Conservation (phyloP, 805 yeast genomes). For the Sugiyamaella smithiae region DNA sequence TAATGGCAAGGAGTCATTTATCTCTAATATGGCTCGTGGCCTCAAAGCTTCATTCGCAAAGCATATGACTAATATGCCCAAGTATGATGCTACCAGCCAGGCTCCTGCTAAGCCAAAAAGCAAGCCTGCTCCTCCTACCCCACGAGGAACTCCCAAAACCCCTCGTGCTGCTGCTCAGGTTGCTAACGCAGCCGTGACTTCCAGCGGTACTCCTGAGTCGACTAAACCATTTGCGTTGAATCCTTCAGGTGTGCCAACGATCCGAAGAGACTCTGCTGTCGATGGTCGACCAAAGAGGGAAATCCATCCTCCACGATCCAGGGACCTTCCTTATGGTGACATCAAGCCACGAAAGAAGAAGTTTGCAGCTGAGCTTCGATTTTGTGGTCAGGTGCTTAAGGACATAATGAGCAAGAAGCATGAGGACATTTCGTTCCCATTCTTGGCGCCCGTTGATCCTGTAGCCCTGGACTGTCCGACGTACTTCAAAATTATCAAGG, state of each 20-base stretch:
- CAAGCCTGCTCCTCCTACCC: conserved; percentile 23
- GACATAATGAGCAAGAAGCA: conserved; percentile 83
- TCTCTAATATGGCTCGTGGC: conserved; percentile 88
- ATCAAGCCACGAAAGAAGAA: conserved; percentile 89
- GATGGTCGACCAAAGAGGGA: conserved; percentile 86
- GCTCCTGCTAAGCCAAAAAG: conserved; percentile 22
- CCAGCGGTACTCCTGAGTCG: conserved; percentile 24
- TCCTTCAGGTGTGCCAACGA: conserved; percentile 53
- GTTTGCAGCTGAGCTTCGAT: conserved; percentile 82
- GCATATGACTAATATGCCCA: conserved; percentile 89
- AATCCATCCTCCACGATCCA: conserved; percentile 94
- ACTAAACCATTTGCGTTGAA: conserved; percentile 32
- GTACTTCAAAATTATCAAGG: conserved; percentile 78
- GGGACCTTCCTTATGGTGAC: conserved; percentile 83
- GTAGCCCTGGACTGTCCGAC: conserved; percentile 91
- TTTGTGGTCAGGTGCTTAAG: conserved; percentile 75
- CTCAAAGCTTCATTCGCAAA: conserved; percentile 90
- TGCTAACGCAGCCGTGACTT: conserved; percentile 29
- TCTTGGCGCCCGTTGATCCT: conserved; percentile 91
- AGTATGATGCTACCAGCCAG: conserved; percentile 39
- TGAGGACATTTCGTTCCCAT: conserved; percentile 83
- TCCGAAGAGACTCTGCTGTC: conserved; percentile 68
- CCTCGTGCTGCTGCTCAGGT: conserved; percentile 31
- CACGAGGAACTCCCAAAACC: conserved; percentile 28
- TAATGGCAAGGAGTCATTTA: conserved; percentile 79